phyloP scores from a whole-genome alignment of 2,329 filamentous ascomycete species.

The Dendrostoma leiphaemia region DNA sequence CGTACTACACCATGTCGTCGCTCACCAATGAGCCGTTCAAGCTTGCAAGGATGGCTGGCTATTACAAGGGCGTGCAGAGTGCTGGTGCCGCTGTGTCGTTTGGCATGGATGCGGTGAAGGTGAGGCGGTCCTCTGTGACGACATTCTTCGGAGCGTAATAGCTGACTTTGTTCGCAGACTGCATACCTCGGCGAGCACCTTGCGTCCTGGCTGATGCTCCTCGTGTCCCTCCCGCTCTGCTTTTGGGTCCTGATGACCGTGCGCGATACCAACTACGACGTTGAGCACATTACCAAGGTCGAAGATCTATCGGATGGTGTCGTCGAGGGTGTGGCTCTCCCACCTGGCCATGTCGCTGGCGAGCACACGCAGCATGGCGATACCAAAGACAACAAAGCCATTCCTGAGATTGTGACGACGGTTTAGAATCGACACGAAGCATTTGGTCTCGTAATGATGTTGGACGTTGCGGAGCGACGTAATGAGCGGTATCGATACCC shows the following conservation, averaged over 20 bases:
- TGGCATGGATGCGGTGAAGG: constrained; percentile 33
- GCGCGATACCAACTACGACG: constrained; percentile 25
- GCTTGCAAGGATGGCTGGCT: constrained; percentile 72
- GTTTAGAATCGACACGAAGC: too few species aligned
- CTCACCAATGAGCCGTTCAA: constrained; percentile 71
- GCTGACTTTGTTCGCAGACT: constrained; percentile 14
- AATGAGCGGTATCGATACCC: too few species aligned
- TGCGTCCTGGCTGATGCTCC: constrained; percentile 24
- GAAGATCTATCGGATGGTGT: constrained; percentile 18
- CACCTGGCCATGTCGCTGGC: constrained; percentile 14
- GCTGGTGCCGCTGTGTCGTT: constrained; percentile 61
- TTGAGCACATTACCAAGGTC: constrained; percentile 21
- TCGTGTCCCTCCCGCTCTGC: constrained; percentile 24
- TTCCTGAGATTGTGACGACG: background rate
- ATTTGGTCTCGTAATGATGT: too few species aligned
- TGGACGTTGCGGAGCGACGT: too few species aligned
- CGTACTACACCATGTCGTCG: constrained; percentile 73
- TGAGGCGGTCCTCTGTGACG: constrained; percentile 2
- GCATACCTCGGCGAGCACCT: constrained; percentile 25
- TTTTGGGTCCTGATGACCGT: constrained; percentile 21
- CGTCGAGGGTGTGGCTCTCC: constrained; percentile 8
- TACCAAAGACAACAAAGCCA: background rate
- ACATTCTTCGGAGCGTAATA: background rate
- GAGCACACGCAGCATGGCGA: constrained; percentile 5
- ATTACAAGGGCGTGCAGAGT: constrained; percentile 81